Evolutionary conservation across 768 basidiomycete species (phyloP), one percentile per base, ranked within the genome.

Genomic region (Lactarius deliciosus): DNA sequence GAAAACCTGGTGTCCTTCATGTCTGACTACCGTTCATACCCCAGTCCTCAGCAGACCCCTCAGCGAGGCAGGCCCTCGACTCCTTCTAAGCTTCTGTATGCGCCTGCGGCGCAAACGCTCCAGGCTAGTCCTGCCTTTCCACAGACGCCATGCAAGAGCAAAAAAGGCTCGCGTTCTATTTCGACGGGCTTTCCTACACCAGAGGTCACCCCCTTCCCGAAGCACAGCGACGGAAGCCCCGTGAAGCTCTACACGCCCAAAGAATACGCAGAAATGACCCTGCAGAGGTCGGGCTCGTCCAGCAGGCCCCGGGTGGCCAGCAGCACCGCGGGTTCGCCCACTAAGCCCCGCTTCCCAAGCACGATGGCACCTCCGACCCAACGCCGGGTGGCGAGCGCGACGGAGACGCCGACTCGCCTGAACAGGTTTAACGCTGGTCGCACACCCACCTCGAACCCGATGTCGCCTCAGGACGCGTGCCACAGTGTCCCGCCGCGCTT

Each of bases 31-130:
- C 60, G 6, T 53, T 61, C 47, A 45, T 53, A 36, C 45, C 22
- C 50, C 34, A 61, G 60, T 15, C 34, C 47, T 20, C 60, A 38
- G 36, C 2, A 22, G 2, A 61, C 60, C 22, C 60, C 32, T 38
- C 32, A 22, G 34, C 45, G 60, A 61, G 60, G 45, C 60, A 15
- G 60, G 60, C 34, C 47, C 47, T 61, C 60, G 47, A 61, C 60
- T 7, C 60, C 60, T 50, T 47, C 45, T 45, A 34, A 61, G 13
- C 9, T 20, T 22, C 50, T 22, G 16, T 34, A 34, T 10, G 18
- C 60, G 18, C 32, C 25, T 20, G 32, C 22, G 15, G 30, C 25
- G 32, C 15, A 53, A 38, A 34, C 60, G 3, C 22, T 22, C 5
- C 45, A n/a, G 22, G 34, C 38, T 38, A 8, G 60, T 34, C n/a